Conservation (phyloP, 2,329 filamentous ascomycete genomes). For the Hypoxylon sp. region DNA sequence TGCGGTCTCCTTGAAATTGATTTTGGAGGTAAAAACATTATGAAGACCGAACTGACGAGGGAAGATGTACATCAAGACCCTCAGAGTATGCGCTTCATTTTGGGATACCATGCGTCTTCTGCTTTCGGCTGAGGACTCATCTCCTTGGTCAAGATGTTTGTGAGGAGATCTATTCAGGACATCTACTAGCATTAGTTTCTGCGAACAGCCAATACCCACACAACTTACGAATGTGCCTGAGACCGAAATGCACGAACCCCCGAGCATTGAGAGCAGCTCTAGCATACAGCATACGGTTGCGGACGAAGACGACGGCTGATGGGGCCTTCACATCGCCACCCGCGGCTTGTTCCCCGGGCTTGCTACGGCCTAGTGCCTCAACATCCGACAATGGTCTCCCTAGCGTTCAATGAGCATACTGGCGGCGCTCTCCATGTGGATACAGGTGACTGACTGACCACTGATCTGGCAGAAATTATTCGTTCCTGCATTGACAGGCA, state of each 20-base stretch:
- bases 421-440: background rate
- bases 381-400: slow-evolving; percentile 61
- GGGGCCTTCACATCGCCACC: slow-evolving; percentile 46
- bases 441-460: slow-evolving; percentile 61
- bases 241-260: slow-evolving; percentile 74
- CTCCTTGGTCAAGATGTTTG: slow-evolving; percentile 18
- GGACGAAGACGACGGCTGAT: slow-evolving; percentile 75
- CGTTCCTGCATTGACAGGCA: slow-evolving; percentile 63
- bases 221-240: slow-evolving; percentile 79
- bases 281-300: slow-evolving; percentile 87
- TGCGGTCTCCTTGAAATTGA: slow-evolving; percentile 70
- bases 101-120: slow-evolving; percentile 30
- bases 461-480: slow-evolving; percentile 81
- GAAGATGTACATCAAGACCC: slow-evolving; percentile 91
- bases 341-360: slow-evolving; percentile 1
- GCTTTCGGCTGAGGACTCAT: background rate
- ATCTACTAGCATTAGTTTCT: slow-evolving; percentile 61
- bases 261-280: slow-evolving; percentile 73
- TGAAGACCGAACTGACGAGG: slow-evolving; percentile 88
- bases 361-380: slow-evolving; percentile 37
- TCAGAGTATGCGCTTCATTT: slow-evolving; percentile 64
- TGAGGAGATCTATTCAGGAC: slow-evolving; percentile 76
- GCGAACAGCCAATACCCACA: background rate
- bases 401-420: slow-evolving; percentile 39
- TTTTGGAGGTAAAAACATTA: slow-evolving; percentile 83